These are phyloP conservation scores for Pichia ethanolica DNA, from an alignment of 805 yeast species.

Conservation along the genomic window DNA sequence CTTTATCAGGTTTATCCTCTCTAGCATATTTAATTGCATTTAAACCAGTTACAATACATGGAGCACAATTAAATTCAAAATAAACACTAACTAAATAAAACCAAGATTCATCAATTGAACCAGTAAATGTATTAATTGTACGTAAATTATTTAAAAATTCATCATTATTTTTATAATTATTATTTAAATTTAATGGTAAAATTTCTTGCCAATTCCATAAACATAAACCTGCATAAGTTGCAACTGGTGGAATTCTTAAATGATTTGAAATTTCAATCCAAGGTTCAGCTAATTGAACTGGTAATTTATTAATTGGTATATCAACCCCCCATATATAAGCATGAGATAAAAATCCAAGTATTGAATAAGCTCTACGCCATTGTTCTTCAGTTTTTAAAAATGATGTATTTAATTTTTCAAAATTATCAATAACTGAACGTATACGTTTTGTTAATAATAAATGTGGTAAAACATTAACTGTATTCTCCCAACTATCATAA, in stretches of 20 bases:
- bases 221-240: constrained; percentile 80
- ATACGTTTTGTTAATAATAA: constrained; percentile 59
- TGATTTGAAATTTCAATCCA: constrained; percentile 48
- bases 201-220: constrained; percentile 80
- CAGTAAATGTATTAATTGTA: constrained; percentile 80
- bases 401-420: constrained; percentile 51
- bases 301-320: constrained; percentile 53
- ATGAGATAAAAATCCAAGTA: constrained; percentile 74
- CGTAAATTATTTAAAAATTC: constrained; percentile 57
- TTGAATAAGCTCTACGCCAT: constrained; percentile 71
- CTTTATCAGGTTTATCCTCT: constrained; percentile 33
- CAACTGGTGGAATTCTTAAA: constrained; percentile 75
- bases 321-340: constrained; percentile 86
- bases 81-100: constrained; percentile 83
- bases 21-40: constrained; percentile 55
- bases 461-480: constrained; percentile 63
- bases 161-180: constrained; percentile 22
- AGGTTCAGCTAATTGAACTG: constrained; percentile 64
- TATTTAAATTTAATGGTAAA: constrained; percentile 32
- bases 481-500: constrained; percentile 71
- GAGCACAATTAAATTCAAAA: constrained; percentile 78
- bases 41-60: constrained; percentile 58
- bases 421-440: constrained; percentile 52
- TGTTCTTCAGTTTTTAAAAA: constrained; percentile 41
- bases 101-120: constrained; percentile 89